Evolutionary conservation across 345 rosid genomes (phyloP).

Genomic region (Aquilaria malaccensis): DNA sequence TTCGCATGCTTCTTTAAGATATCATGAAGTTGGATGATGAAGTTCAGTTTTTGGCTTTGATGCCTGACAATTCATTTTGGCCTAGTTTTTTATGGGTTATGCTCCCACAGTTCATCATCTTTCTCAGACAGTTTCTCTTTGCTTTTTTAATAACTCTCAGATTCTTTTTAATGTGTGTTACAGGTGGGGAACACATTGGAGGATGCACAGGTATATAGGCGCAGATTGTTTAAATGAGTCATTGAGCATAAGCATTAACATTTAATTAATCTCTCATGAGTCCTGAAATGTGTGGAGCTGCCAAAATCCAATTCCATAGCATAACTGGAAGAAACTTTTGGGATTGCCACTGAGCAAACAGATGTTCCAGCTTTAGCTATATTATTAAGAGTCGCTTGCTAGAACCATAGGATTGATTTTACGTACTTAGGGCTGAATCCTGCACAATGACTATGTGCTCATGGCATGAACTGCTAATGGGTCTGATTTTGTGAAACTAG

Average conservation of each 20-base stretch:
- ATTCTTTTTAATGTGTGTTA: background rate
- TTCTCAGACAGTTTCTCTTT: too few species aligned
- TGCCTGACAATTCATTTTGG: too few species aligned
- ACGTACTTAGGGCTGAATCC: background rate
- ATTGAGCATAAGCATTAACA: background rate
- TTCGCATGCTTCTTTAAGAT: too few species aligned
- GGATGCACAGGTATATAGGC: constrained; percentile 76
- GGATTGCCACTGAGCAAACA: background rate
- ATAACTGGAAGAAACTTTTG: background rate
- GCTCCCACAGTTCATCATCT: too few species aligned
- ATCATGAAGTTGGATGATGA: too few species aligned
- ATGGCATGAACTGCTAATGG: background rate
- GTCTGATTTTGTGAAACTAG: background rate
- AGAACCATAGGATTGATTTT: too few species aligned
- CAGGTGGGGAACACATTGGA: constrained; percentile 94
- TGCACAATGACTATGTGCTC: background rate
- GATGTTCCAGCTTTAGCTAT: too few species aligned
- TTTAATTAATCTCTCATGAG: background rate
- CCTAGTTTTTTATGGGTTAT: too few species aligned
- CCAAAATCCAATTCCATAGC: constrained; percentile 4
- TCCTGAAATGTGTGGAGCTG: background rate
- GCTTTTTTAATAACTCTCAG: too few species aligned
- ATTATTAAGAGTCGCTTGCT: too few species aligned
- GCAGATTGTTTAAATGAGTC: constrained; percentile 1
- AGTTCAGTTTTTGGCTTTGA: too few species aligned